A percentile compares a stretch with the other conserved stretches of the same genome.
phyloP scores from a whole-genome alignment of 1,284 basidiomycete species.

The Mycosarcoma mackinlayi region DNA sequence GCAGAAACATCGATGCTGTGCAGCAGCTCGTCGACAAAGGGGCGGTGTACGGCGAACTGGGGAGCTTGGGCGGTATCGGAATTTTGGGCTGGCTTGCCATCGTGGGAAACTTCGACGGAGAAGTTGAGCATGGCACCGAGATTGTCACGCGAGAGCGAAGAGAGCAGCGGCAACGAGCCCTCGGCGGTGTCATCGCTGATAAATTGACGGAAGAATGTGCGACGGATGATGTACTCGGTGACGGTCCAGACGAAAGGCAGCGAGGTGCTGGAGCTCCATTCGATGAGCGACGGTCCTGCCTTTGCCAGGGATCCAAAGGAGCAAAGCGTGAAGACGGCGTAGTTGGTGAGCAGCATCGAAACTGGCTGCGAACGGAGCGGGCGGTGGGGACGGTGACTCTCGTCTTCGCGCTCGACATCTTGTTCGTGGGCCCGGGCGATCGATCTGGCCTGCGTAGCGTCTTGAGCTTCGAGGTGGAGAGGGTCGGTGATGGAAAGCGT shows the following conservation, averaged over 20 bases:
- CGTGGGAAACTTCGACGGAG: conserved; percentile 81
- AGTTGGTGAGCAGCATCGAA: conserved; percentile 75
- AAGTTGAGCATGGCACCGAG: conserved; percentile 85
- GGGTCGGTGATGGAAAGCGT: conserved; percentile 24
- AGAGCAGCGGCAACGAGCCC: conserved; percentile 77
- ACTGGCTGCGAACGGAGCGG: conserved; percentile 37
- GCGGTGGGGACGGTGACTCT: conserved; percentile 31
- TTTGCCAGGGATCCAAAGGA: conserved; percentile 83
- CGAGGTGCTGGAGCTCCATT: conserved; percentile 71
- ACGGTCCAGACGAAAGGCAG: conserved; percentile 77
- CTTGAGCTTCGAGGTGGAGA: conserved; percentile 32
- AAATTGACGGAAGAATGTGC: conserved; percentile 89
- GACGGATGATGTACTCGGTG: conserved; percentile 78
- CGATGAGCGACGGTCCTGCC: conserved; percentile 78
- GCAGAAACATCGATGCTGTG: conserved; percentile 55
- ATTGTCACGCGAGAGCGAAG: conserved; percentile 72
- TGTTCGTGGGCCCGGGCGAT: conserved; percentile 33
- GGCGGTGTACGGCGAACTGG: conserved; percentile 38
- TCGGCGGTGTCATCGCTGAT: conserved; percentile 86
- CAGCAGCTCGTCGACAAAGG: conserved; percentile 50
- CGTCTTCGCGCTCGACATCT: conserved; percentile 37
- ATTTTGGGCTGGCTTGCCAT: conserved; percentile 71
- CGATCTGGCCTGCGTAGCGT: conserved; percentile 11
- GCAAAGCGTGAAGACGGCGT: conserved; percentile 83
- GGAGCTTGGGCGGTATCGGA: conserved; percentile 70